Percentiles rank a stretch among this genome's conserved stretches.
These are phyloP conservation scores for Fusarium pininemorale DNA, from an alignment of 2,329 filamentous ascomycete genomes.

Conservation along the genomic window DNA sequence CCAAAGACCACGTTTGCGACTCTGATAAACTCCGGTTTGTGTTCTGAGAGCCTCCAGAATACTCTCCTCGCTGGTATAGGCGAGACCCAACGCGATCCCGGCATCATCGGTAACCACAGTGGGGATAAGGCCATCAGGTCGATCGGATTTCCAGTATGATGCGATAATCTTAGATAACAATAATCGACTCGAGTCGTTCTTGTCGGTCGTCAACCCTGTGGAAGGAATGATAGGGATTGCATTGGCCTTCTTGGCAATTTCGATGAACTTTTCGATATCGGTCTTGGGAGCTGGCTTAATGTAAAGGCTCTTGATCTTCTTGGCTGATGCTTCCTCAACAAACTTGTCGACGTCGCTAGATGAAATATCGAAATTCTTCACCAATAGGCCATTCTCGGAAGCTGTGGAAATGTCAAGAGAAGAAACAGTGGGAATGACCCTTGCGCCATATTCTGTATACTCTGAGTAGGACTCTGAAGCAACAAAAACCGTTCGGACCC, in stretches of 20 bases:
- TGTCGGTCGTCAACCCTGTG: slow-evolving; percentile 72
- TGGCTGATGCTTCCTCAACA: slow-evolving; percentile 54
- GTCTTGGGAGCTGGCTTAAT: slow-evolving; percentile 60
- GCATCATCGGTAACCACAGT: slow-evolving; percentile 92
- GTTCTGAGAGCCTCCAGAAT: slow-evolving; percentile 86
- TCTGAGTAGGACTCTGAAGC: slow-evolving; percentile 71
- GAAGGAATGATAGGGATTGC: slow-evolving; percentile 81
- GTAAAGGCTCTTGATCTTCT: slow-evolving; percentile 59
- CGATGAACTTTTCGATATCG: slow-evolving; percentile 58
- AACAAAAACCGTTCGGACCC: slow-evolving; percentile 87
- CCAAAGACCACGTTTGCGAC: slow-evolving; percentile 94
- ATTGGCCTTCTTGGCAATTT: slow-evolving; percentile 58
- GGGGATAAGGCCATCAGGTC: slow-evolving; percentile 83
- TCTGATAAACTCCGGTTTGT: slow-evolving; percentile 87
- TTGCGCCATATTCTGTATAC: slow-evolving; percentile 64
- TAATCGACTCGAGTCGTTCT: slow-evolving; percentile 63
- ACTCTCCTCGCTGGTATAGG: slow-evolving; percentile 94
- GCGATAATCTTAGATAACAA: slow-evolving; percentile 77
- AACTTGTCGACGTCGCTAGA: slow-evolving; percentile 54
- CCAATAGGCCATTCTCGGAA: slow-evolving; percentile 60
- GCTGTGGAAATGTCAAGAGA: slow-evolving; percentile 56
- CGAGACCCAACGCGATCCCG: slow-evolving; percentile 84
- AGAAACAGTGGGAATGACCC: slow-evolving; percentile 63
- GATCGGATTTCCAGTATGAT: slow-evolving; percentile 80
- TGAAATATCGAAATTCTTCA: slow-evolving; percentile 61